phyloP scores from a whole-genome alignment of 139 green algal species.

The Micromonas pusilla region DNA sequence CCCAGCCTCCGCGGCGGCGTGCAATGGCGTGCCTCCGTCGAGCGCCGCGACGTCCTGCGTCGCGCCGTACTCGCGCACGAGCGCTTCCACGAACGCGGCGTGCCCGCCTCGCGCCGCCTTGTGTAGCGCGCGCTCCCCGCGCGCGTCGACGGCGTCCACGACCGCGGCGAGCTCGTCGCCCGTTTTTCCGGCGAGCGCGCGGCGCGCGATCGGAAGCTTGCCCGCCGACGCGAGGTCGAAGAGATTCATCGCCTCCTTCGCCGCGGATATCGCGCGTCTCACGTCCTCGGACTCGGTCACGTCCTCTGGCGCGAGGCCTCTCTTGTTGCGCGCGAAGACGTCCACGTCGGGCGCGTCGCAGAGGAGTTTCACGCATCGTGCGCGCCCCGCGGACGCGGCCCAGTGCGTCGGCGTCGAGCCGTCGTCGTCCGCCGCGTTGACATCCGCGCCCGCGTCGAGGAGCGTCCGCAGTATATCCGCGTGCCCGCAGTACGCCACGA shows the following conservation, averaged over 20 bases:
- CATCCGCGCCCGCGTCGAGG: not conserved
- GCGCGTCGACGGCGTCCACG: not conserved
- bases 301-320: not conserved
- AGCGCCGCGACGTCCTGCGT: not conserved
- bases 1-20: not conserved
- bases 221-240: not conserved
- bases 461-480: not conserved
- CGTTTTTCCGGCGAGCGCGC: not conserved
- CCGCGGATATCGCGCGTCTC: not conserved
- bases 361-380: not conserved
- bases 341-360: not conserved
- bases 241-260: not conserved
- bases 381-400: not conserved
- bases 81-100: not conserved
- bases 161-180: not conserved
- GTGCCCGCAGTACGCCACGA: not conserved
- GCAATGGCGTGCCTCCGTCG: slow-evolving; percentile 9
- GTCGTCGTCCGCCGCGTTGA: not conserved
- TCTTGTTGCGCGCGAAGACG: not conserved
- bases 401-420: slow-evolving; percentile 24
- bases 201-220: not conserved
- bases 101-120: not conserved
- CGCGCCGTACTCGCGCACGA: not conserved
- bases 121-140: not conserved
- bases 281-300: not conserved